Percentiles rank a stretch among this genome's conserved stretches.
Conservation (phyloP, 179 eudicot genomes). For the Nepenthes alata region DNA sequence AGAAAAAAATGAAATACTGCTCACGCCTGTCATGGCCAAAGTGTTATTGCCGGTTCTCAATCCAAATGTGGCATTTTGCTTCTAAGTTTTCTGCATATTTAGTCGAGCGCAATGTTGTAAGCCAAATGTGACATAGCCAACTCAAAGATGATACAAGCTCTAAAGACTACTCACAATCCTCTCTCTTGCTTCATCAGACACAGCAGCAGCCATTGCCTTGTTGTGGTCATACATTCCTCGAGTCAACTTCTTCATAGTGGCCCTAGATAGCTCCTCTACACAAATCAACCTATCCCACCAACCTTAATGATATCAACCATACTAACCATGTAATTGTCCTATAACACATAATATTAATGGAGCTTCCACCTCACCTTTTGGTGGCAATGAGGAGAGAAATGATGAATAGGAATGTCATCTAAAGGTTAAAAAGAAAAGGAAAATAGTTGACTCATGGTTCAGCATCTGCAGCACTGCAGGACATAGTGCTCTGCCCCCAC, state of each 20-base stretch:
- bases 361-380: too few species aligned
- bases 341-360: too few species aligned
- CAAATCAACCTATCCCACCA: conserved; percentile 50
- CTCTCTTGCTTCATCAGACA: conserved; percentile 65
- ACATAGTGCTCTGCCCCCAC: too few species aligned
- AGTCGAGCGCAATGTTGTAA: not conserved
- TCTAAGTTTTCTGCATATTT: conserved; percentile 56
- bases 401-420: too few species aligned
- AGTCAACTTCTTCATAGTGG: conserved; percentile 67
- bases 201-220: conserved; percentile 65
- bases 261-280: conserved; percentile 75
- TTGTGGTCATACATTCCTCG: conserved; percentile 87
- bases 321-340: not conserved
- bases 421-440: too few species aligned
- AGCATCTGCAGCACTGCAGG: too few species aligned
- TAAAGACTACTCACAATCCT: conserved; percentile 46
- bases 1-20: not conserved
- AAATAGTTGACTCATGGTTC: too few species aligned
- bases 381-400: too few species aligned
- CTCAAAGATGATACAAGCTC: not conserved
- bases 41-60: conserved; percentile 84
- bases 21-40: conserved; percentile 78
- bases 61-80: conserved; percentile 67
- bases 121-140: not conserved
- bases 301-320: conserved; percentile 3